A percentile compares a stretch with the other conserved stretches of the same genome.
These are phyloP conservation scores for Ogataea wickerhamii DNA, from an alignment of 805 yeast genomes.

Conservation along the genomic window DNA sequence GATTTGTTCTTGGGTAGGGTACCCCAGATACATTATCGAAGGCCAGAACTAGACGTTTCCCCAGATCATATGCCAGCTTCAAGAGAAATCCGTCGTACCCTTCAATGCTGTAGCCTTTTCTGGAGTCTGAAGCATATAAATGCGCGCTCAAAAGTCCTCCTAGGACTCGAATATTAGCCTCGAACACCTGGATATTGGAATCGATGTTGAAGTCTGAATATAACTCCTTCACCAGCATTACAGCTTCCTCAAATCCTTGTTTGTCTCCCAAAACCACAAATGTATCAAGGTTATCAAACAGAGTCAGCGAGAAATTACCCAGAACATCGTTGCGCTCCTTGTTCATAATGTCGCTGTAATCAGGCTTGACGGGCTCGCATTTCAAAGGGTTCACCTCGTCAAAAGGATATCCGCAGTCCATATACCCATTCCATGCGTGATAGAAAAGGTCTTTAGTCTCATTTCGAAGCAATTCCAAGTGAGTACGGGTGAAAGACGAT, in stretches of 20 bases:
- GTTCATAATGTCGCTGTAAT: slow-evolving; percentile 49
- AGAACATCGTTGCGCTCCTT: slow-evolving; percentile 72
- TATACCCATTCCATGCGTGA: slow-evolving; percentile 73
- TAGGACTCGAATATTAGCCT: slow-evolving; percentile 72
- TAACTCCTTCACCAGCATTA: slow-evolving; percentile 35
- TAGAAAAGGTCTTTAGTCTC: slow-evolving; percentile 58
- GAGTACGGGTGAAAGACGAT: slow-evolving; percentile 26
- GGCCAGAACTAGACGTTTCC: slow-evolving; percentile 65
- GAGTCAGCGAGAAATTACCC: slow-evolving; percentile 78
- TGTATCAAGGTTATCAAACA: slow-evolving; percentile 78
- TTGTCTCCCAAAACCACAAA: slow-evolving; percentile 68
- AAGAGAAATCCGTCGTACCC: slow-evolving; percentile 72
- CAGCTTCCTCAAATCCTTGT: slow-evolving; percentile 47
- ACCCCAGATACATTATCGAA: slow-evolving; percentile 60
- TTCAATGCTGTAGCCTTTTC: slow-evolving; percentile 38
- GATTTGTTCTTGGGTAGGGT: slow-evolving; percentile 78
- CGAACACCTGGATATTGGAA: slow-evolving; percentile 83
- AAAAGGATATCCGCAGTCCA: slow-evolving; percentile 67
- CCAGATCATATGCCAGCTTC: slow-evolving; percentile 69
- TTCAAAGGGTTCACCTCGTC: slow-evolving; percentile 78
- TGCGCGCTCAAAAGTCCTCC: slow-evolving; percentile 84
- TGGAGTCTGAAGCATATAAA: slow-evolving; percentile 54
- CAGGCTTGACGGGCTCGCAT: slow-evolving; percentile 68
- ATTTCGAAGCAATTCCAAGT: slow-evolving; percentile 27
- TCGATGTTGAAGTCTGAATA: slow-evolving; percentile 53